Evolutionary conservation across 2,329 filamentous ascomycete species (phyloP).

Genomic region (Fusarium sarcochroum): DNA sequence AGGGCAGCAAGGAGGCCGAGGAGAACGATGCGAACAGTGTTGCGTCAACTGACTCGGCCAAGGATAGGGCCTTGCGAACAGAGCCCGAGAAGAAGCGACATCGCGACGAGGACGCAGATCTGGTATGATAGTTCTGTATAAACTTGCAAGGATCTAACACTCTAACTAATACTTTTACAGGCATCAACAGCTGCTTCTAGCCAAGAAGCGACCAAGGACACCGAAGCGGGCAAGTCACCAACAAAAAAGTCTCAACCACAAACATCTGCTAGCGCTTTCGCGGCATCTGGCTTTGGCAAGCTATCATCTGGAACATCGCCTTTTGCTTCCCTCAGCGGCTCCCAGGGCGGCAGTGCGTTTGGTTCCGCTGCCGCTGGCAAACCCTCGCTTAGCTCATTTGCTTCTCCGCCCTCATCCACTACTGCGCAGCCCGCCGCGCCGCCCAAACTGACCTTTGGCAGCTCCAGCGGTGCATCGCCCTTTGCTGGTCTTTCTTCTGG

Average conservation of each 20-base stretch:
- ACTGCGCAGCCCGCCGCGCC: constrained; percentile 49
- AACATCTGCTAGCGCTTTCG: constrained; percentile 74
- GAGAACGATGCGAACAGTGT: constrained; percentile 61
- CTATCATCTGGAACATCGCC: constrained; percentile 75
- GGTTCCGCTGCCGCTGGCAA: constrained; percentile 57
- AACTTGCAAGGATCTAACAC: background rate
- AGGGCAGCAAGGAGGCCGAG: constrained; percentile 61
- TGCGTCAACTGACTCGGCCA: constrained; percentile 61
- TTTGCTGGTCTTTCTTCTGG: constrained; percentile 61
- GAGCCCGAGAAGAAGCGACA: constrained; percentile 77
- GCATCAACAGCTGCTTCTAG: constrained; percentile 35
- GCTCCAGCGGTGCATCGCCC: constrained; percentile 59
- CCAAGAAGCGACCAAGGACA: constrained; percentile 41
- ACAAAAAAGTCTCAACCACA: constrained; percentile 48
- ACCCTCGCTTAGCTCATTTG: constrained; percentile 52
- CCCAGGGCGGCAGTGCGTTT: constrained; percentile 65
- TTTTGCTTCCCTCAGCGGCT: constrained; percentile 69
- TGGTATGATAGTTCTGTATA: constrained; percentile 49
- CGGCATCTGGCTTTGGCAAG: constrained; percentile 76
- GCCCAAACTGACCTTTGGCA: constrained; percentile 66
- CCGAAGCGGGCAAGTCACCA: constrained; percentile 42
- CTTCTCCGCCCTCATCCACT: constrained; percentile 47
- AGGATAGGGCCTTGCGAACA: constrained; percentile 60
- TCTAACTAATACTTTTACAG: constrained; percentile 36
- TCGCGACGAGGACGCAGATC: constrained; percentile 63